Percentiles rank a stretch among this genome's conserved stretches.
These are phyloP conservation scores for Lignosus rhinocerotis DNA, from an alignment of 1,284 basidiomycete species.

Conservation along the genomic window DNA sequence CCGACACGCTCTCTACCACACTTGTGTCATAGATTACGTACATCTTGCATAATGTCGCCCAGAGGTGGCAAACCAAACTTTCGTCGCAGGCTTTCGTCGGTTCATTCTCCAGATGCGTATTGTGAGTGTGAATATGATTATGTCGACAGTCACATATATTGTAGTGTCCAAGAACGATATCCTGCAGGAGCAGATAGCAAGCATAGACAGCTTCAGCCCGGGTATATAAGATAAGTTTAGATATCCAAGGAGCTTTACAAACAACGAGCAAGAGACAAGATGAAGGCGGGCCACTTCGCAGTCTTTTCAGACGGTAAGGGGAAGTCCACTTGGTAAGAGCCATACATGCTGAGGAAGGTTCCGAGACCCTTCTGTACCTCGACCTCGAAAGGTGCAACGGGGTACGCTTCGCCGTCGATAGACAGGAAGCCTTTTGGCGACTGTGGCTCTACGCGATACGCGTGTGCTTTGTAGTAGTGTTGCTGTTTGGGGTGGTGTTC, in stretches of 20 bases:
- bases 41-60: slow-evolving; percentile 23
- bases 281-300: background rate
- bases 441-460: slow-evolving; percentile 74
- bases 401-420: slow-evolving; percentile 85
- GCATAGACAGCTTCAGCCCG: background rate
- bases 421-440: slow-evolving; percentile 54
- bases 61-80: slow-evolving; percentile 6
- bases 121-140: background rate
- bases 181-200: no score
- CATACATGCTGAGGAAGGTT: slow-evolving; percentile 70
- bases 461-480: slow-evolving; percentile 78
- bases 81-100: background rate
- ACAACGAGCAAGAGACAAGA: background rate
- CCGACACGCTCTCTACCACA: slow-evolving; percentile 32
- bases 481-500: slow-evolving; percentile 44
- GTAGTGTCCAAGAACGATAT: no score
- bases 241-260: background rate
- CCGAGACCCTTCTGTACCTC: slow-evolving; percentile 77
- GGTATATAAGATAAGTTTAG: background rate
- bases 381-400: slow-evolving; percentile 82
- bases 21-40: slow-evolving; percentile 27
- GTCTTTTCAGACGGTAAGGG: slow-evolving; percentile 11
- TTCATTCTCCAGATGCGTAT: background rate
- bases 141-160: no score
- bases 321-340: slow-evolving; percentile 64